Evolutionary conservation across 306 rosid species (phyloP).

Genomic region (Vigna angularis): DNA sequence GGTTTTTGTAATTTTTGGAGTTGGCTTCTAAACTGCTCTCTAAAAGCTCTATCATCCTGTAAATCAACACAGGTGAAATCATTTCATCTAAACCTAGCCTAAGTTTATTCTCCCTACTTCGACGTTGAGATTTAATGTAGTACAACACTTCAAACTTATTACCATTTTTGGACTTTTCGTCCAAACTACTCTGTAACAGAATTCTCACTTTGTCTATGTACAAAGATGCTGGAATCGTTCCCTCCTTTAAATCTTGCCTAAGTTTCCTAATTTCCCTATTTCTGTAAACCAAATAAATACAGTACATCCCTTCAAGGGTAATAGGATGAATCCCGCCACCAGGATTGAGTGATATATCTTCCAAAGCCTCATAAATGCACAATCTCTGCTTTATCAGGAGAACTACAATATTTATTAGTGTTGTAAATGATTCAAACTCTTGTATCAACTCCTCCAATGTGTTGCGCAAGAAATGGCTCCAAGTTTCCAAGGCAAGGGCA

Average conservation of each 20-base stretch:
- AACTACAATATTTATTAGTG: neutral
- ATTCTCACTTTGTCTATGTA: too few species aligned
- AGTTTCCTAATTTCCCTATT: neutral
- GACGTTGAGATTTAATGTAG: too few species aligned
- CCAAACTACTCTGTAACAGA: too few species aligned
- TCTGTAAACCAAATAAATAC: neutral
- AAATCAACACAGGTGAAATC: neutral
- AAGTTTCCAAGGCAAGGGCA: neutral
- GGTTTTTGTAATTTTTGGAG: conserved; percentile 62
- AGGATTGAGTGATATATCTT: neutral
- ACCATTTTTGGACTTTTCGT: too few species aligned
- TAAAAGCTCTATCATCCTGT: conserved; percentile 54
- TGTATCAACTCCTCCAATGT: conserved; percentile 61
- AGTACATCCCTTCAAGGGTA: neutral
- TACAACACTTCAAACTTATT: too few species aligned
- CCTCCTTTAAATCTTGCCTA: neutral
- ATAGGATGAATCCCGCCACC: neutral
- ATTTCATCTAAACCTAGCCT: too few species aligned
- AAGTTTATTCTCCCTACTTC: too few species aligned
- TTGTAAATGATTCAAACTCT: neutral
- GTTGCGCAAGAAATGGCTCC: conserved; percentile 38
- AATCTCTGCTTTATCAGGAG: neutral
- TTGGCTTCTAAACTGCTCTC: conserved; percentile 64
- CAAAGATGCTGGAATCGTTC: neutral
- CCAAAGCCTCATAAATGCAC: neutral